Evolutionary conservation across 441 rosid genomes (phyloP).

Genomic region (Croton setiger): DNA sequence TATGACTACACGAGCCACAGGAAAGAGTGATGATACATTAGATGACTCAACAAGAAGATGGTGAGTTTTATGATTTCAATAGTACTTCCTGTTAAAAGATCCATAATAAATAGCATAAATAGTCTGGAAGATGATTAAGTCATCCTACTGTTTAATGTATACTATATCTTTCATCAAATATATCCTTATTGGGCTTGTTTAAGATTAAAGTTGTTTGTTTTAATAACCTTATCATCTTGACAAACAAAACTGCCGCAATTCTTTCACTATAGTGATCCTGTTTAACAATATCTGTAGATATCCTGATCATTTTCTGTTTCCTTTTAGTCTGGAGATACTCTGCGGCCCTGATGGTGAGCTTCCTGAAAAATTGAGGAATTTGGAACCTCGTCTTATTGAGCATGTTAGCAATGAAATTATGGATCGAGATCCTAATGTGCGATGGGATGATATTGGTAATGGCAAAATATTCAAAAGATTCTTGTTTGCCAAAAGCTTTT

Average conservation of each 20-base stretch:
- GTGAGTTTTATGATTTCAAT: conserved; percentile 37
- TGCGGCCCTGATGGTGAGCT: conserved; percentile 98
- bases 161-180: not conserved
- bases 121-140: conserved; percentile 15
- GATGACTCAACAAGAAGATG: conserved; percentile 86
- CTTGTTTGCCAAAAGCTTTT: conserved; percentile 12
- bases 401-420: conserved; percentile 97
- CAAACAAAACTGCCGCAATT: not conserved
- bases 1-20: conserved; percentile 58
- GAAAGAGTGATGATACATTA: conserved; percentile 72
- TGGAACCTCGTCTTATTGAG: conserved; percentile 96
- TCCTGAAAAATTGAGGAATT: conserved; percentile 86
- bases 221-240: not conserved
- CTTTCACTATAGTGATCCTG: not conserved
- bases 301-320: conserved; percentile 8
- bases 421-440: conserved; percentile 93
- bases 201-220: no score
- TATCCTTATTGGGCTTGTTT: not conserved
- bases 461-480: conserved; percentile 20
- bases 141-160: not conserved
- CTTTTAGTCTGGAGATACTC: conserved; percentile 77
- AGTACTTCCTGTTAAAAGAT: conserved; percentile 1
- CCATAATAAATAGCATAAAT: not conserved
- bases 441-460: conserved; percentile 95
- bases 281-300: no score